A percentile compares a stretch with the other conserved stretches of the same genome.
Evolutionary conservation across 257 asterid species (phyloP).

Genomic region (Euphrasia confusa): DNA sequence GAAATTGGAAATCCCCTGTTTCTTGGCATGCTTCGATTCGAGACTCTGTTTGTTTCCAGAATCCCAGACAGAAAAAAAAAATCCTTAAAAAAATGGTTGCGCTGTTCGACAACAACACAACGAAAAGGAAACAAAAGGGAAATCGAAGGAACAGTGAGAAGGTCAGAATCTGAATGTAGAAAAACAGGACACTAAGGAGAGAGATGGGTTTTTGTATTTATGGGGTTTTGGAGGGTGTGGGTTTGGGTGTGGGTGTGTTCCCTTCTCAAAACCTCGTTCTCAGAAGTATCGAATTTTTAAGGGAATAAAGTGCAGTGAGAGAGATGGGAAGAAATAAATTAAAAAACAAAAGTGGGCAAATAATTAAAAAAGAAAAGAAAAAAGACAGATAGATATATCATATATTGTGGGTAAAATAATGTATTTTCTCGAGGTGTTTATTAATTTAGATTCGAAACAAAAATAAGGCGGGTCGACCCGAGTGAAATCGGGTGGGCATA

Average conservation of each 20-base stretch:
- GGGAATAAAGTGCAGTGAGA: conserved; percentile 75
- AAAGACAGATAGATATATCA: neutral
- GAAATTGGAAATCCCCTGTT: conserved; percentile 25
- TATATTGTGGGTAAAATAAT: conserved; percentile 17
- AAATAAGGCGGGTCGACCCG: conserved; percentile 36
- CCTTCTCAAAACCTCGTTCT: conserved; percentile 48
- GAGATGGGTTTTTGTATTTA: conserved; percentile 29
- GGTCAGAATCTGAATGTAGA: conserved; percentile 33
- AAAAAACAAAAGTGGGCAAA: conserved; percentile 5
- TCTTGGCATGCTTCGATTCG: conserved; percentile 31
- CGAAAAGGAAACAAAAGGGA: conserved; percentile 20
- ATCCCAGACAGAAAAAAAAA: conserved; percentile 17
- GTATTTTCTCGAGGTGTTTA: conserved; percentile 22
- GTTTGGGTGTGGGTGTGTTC: conserved; percentile 20
- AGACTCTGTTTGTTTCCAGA: conserved; percentile 13
- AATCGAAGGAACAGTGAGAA: conserved; percentile 26
- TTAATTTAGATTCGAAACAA: conserved; percentile 23
- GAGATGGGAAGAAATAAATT: neutral
- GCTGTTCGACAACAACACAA: conserved; percentile 20
- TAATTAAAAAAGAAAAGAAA: neutral
- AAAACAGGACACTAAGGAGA: conserved; percentile 32
- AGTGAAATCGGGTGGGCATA: conserved; percentile 24
- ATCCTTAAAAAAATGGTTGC: conserved; percentile 6
- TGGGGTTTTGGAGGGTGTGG: conserved; percentile 16
- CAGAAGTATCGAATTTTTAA: conserved; percentile 74